These are phyloP conservation scores for Eucalyptus tenuipes DNA, from an alignment of 345 rosid species.

Conservation along the genomic window DNA sequence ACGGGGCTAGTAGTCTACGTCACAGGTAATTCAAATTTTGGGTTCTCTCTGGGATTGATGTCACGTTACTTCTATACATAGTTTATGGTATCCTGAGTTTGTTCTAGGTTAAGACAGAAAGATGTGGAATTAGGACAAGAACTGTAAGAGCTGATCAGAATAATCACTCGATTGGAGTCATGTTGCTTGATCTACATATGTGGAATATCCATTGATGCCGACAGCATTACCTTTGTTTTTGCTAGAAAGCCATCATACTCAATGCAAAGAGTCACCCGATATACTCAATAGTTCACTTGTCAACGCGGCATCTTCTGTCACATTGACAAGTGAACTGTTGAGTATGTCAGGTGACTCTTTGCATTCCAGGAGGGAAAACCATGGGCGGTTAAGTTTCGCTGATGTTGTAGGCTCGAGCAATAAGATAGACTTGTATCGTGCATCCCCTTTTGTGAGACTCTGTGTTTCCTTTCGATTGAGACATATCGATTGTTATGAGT, in stretches of 20 bases:
- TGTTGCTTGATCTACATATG: background rate
- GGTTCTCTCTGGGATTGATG: background rate
- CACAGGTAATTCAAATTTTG: background rate
- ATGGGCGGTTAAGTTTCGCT: background rate
- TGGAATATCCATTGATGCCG: background rate
- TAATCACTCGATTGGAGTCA: background rate
- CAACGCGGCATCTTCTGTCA: too few relatives aligned
- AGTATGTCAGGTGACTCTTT: background rate
- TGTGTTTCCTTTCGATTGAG: background rate
- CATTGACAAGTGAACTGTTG: background rate
- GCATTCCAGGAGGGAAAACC: background rate
- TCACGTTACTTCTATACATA: background rate
- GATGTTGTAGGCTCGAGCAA: background rate
- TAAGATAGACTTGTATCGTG: background rate
- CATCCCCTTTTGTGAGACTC: background rate
- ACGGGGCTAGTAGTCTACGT: background rate
- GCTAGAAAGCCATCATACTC: too few relatives aligned
- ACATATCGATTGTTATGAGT: background rate
- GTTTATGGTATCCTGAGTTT: background rate
- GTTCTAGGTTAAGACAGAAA: background rate
- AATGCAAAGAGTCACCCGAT: too few relatives aligned
- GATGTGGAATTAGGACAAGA: background rate
- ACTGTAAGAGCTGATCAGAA: background rate
- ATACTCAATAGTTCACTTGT: too few relatives aligned
- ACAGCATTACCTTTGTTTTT: background rate